Conservation (phyloP, 23 red algal genomes). For the Rhodosorus marinus region DNA sequence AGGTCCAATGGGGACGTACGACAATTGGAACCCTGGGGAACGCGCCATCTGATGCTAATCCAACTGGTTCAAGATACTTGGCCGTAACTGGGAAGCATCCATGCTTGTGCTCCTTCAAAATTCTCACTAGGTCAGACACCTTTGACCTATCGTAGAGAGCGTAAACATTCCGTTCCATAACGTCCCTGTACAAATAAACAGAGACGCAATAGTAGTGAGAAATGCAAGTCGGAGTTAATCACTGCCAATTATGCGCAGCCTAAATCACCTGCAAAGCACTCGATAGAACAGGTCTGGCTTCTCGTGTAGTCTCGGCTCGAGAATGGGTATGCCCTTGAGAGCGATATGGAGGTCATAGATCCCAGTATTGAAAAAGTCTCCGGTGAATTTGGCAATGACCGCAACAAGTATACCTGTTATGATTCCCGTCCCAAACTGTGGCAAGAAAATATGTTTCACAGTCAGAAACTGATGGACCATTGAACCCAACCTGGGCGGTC, state of each 20-base stretch:
- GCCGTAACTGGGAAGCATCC: background rate
- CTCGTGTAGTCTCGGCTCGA: conserved; percentile 6
- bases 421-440: conserved; percentile 16
- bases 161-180: background rate
- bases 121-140: background rate
- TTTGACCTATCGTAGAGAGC: background rate
- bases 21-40: no score
- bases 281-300: conserved; percentile 26
- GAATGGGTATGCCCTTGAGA: conserved; percentile 62
- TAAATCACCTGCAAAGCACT: conserved; percentile 19
- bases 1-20: no score
- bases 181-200: no score
- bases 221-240: background rate
- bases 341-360: conserved; percentile 63
- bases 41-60: no score
- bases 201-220: background rate
- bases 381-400: conserved; percentile 25
- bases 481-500: no score
- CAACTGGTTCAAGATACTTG: no score
- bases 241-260: no score
- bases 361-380: conserved; percentile 24
- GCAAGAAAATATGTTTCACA: no score
- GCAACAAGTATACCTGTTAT: conserved; percentile 26
- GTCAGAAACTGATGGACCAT: no score
- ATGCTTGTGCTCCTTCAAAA: background rate